These are phyloP conservation scores for Artomyces pyxidatus DNA, from an alignment of 768 basidiomycete genomes.

Conservation along the genomic window DNA sequence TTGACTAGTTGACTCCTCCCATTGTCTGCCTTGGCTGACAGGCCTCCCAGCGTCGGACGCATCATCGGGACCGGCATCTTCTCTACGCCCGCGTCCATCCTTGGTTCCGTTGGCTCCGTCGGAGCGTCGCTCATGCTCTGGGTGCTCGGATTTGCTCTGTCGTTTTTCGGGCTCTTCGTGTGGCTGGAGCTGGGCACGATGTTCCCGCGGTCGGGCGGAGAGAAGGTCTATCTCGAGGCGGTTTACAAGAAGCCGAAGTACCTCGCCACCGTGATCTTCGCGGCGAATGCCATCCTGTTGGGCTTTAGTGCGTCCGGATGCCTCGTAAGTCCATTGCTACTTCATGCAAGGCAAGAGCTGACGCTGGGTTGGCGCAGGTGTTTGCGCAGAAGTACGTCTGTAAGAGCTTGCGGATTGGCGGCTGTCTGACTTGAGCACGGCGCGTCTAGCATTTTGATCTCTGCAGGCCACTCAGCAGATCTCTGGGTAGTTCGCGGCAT, in stretches of 20 bases:
- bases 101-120: slow-evolving; percentile 47
- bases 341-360: no score
- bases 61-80: background rate
- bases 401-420: no score
- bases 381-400: no score
- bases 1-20: background rate
- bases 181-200: slow-evolving; percentile 60
- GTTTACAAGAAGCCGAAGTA: slow-evolving; percentile 33
- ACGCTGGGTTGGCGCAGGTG: no score
- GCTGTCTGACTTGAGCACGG: no score
- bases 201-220: slow-evolving; percentile 55
- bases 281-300: slow-evolving; percentile 26
- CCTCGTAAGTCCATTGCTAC: slow-evolving; percentile 17
- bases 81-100: slow-evolving; percentile 43
- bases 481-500: slow-evolving; percentile 51
- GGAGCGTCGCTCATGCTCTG: slow-evolving; percentile 57
- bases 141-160: slow-evolving; percentile 52
- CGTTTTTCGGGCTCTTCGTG: slow-evolving; percentile 51
- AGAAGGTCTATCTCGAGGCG: slow-evolving; percentile 56
- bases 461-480: slow-evolving; percentile 31
- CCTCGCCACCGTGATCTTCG: slow-evolving; percentile 28
- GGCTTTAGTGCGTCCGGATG: slow-evolving; percentile 20
- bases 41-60: no score
- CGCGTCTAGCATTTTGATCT: slow-evolving; percentile 17
- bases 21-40: background rate